Evolutionary conservation across 2,329 filamentous ascomycete species (phyloP).

Genomic region (Cladophialophora carrionii): DNA sequence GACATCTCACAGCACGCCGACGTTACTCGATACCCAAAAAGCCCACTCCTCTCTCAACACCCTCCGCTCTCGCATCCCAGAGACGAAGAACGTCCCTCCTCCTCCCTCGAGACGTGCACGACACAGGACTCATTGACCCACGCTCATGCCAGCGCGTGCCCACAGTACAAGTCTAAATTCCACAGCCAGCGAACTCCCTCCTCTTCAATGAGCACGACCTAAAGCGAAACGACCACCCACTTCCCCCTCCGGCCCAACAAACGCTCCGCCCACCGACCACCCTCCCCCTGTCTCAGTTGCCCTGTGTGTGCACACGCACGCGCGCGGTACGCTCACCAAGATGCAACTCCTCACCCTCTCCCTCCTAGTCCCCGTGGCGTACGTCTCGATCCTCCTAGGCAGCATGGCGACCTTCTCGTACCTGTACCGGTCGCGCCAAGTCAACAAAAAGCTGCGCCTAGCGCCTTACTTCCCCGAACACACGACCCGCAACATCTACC

Average conservation of each 20-base stretch:
- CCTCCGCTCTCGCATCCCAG: background rate
- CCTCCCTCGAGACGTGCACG: background rate
- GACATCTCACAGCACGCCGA: background rate
- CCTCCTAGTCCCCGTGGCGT: conserved; percentile 84
- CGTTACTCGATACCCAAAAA: background rate
- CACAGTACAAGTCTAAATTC: background rate
- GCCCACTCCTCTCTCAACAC: background rate
- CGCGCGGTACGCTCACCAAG: background rate
- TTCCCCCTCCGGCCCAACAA: background rate
- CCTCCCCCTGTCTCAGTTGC: background rate
- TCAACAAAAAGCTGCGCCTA: conserved; percentile 77
- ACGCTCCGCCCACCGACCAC: background rate
- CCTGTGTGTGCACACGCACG: background rate
- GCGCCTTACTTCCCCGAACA: conserved; percentile 94
- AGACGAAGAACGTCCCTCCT: background rate
- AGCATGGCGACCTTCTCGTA: conserved; percentile 90
- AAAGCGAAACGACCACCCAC: background rate
- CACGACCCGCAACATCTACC: conserved; percentile 90
- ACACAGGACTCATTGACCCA: background rate
- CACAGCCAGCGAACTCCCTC: background rate
- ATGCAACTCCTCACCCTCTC: conserved; percentile 66
- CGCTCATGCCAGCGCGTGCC: background rate
- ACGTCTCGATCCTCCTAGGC: conserved; percentile 82
- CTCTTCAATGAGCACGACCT: conserved; percentile 8
- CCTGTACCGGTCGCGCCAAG: conserved; percentile 91